phyloP scores from a whole-genome alignment of 768 basidiomycete genomes.

The Exidia glandulosa region DNA sequence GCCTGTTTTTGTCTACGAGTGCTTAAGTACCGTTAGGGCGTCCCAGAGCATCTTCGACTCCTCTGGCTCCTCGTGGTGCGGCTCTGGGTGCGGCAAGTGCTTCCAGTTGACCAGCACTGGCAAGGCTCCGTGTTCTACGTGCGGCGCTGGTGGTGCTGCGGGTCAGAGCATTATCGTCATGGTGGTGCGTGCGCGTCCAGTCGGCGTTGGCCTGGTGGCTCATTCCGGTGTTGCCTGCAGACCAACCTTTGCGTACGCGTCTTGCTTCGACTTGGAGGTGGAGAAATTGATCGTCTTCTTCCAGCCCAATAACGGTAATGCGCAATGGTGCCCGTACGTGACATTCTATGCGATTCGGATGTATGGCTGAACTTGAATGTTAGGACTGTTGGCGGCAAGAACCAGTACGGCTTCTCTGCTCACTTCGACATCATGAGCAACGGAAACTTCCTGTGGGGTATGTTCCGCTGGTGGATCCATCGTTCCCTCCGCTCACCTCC shows the following conservation, averaged over 20 bases:
- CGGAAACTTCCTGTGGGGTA: background rate
- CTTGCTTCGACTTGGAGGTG: background rate
- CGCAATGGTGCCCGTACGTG: background rate
- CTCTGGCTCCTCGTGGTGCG: background rate
- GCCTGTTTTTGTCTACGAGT: background rate
- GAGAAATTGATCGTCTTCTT: background rate
- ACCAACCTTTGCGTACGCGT: no score
- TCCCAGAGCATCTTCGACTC: slow-evolving; percentile 1
- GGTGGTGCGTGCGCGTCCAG: background rate
- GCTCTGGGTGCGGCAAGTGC: background rate
- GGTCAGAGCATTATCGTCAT: slow-evolving; percentile 1
- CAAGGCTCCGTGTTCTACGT: background rate
- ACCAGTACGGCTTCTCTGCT: slow-evolving; percentile 1
- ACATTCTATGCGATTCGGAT: background rate
- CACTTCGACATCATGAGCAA: background rate
- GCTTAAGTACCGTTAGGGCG: background rate
- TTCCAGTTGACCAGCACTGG: background rate
- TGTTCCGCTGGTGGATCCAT: background rate
- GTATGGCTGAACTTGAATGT: background rate
- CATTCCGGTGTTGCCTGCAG: no score
- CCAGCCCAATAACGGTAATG: background rate
- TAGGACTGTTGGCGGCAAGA: background rate
- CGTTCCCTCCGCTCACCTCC: background rate
- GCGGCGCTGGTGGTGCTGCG: background rate
- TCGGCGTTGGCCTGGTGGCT: no score